These are phyloP conservation scores for Fusarium sp. DNA, from an alignment of 2,329 filamentous ascomycete genomes.

Conservation along the genomic window DNA sequence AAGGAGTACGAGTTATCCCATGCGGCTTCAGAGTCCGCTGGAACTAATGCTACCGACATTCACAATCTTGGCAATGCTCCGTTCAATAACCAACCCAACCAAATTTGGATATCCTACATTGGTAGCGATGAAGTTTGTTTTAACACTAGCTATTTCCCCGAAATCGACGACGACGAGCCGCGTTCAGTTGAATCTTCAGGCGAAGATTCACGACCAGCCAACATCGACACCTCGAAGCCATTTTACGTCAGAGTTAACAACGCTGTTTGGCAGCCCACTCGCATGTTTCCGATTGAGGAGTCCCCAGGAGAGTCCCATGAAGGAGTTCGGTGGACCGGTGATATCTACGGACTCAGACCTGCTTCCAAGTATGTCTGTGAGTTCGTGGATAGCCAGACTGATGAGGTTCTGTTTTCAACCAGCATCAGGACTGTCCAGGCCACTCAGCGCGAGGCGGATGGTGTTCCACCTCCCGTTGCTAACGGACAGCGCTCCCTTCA, in stretches of 20 bases:
- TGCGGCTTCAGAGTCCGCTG: constrained; percentile 77
- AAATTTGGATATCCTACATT: constrained; percentile 86
- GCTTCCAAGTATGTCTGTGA: constrained; percentile 83
- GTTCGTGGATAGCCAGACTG: constrained; percentile 76
- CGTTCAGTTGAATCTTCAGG: constrained; percentile 46
- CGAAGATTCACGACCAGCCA: constrained; percentile 56
- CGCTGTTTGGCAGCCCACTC: constrained; percentile 81
- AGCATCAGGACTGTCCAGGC: constrained; percentile 75
- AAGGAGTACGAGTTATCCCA: constrained; percentile 90
- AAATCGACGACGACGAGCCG: constrained; percentile 53
- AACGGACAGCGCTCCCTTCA: constrained; percentile 71
- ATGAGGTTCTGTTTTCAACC: constrained; percentile 76
- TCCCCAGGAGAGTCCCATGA: constrained; percentile 50
- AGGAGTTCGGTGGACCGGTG: constrained; percentile 75
- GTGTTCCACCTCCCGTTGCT: constrained; percentile 49
- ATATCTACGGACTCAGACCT: constrained; percentile 76
- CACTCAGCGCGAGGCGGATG: constrained; percentile 51
- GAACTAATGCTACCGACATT: constrained; percentile 80
- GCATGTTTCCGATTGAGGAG: constrained; percentile 68
- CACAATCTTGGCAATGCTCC: constrained; percentile 82
- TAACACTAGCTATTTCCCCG: constrained; percentile 74
- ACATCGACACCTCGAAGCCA: constrained; percentile 77
- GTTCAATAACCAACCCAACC: constrained; percentile 76
- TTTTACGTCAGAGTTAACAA: constrained; percentile 85
- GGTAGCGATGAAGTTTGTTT: constrained; percentile 83